phyloP scores from a whole-genome alignment of 306 rosid species.

The Rosa rugosa region DNA sequence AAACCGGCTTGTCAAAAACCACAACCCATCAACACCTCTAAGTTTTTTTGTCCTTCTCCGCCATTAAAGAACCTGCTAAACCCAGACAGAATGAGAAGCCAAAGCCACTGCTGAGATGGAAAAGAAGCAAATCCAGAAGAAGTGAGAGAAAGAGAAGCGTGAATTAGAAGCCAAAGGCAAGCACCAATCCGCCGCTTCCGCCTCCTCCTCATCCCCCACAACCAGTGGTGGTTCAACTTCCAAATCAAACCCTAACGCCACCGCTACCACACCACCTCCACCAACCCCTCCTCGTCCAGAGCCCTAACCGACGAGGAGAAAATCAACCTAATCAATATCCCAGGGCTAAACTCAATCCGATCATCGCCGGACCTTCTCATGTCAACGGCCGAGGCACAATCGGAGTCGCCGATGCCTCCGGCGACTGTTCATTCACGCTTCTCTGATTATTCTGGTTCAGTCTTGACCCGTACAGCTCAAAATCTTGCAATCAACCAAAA shows the following conservation, averaged over 20 bases:
- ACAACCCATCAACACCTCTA: no score
- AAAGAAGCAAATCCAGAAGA: constrained; percentile 75
- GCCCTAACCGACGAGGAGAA: constrained; percentile 66
- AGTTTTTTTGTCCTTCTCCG: no score
- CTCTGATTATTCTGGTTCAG: no score
- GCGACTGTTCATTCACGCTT: no score
- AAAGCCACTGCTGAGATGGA: constrained; percentile 62
- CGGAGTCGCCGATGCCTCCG: no score
- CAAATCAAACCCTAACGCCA: constrained; percentile 27
- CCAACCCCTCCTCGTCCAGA: constrained; percentile 45
- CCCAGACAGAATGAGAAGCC: no score
- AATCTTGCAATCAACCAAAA: no score
- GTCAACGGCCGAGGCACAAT: no score
- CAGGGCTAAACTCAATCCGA: constrained; percentile 1
- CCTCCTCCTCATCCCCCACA: constrained; percentile 31
- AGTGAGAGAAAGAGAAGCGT: constrained; percentile 86
- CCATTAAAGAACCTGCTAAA: no score
- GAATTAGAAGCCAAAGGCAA: constrained; percentile 78
- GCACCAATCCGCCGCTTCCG: constrained; percentile 39
- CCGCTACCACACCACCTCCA: constrained; percentile 22
- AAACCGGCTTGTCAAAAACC: no score
- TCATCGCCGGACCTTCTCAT: no score
- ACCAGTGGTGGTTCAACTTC: constrained; percentile 10
- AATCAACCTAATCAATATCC: constrained; percentile 79
- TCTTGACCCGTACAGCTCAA: no score